These are phyloP conservation scores for Fomitopsis palustris DNA, from an alignment of 1,284 basidiomycete species.

Conservation along the genomic window DNA sequence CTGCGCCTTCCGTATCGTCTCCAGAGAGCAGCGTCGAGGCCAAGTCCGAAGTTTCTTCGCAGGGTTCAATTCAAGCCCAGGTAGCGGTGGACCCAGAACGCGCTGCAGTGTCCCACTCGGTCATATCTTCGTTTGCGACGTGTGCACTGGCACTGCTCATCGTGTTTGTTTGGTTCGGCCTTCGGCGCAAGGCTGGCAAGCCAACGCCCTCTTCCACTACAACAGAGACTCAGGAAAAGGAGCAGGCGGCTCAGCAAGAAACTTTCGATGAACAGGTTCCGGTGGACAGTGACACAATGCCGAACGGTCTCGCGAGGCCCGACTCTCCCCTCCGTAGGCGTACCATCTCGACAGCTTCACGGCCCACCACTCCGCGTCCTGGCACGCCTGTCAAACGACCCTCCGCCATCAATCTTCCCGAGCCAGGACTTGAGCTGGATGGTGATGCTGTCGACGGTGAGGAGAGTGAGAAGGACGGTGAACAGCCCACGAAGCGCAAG, in stretches of 20 bases:
- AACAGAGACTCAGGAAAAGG: neutral
- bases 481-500: constrained; percentile 44
- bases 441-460: constrained; percentile 42
- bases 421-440: constrained; percentile 15
- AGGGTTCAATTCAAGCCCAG: neutral
- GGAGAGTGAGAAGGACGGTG: constrained; percentile 61
- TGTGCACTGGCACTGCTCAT: constrained; percentile 15
- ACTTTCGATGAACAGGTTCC: neutral
- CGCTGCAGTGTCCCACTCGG: constrained; percentile 6
- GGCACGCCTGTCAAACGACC: neutral
- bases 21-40: constrained; percentile 8
- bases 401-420: neutral
- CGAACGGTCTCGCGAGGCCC: too few relatives aligned
- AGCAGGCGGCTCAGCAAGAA: neutral
- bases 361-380: neutral
- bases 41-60: neutral
- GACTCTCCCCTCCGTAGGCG: neutral
- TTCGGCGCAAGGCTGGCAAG: neutral
- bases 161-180: neutral
- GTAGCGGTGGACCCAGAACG: neutral
- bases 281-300: neutral
- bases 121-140: constrained; percentile 16
- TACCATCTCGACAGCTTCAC: neutral
- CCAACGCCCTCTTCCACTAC: neutral
- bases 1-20: constrained; percentile 26